Evolutionary conservation across 176 grass and related monocot genomes (phyloP).

Genomic region (Typha latifolia): DNA sequence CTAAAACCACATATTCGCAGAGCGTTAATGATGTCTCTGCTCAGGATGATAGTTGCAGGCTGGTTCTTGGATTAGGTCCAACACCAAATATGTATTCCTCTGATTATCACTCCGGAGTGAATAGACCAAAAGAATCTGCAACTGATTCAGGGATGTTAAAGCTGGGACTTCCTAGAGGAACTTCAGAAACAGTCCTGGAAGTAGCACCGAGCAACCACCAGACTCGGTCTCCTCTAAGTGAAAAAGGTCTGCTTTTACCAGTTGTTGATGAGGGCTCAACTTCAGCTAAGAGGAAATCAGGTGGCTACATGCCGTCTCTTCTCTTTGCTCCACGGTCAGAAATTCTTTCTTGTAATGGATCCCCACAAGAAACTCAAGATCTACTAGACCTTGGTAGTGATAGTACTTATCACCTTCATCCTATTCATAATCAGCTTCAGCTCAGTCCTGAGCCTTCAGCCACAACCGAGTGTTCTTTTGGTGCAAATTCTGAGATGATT

Average conservation of each 20-base stretch:
- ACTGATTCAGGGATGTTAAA: constrained; percentile 35
- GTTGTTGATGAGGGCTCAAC: constrained; percentile 74
- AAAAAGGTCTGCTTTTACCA: constrained; percentile 34
- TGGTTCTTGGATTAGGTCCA: constrained; percentile 85
- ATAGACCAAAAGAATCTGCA: constrained; percentile 31
- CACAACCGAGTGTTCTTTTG: constrained; percentile 41
- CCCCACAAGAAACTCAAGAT: constrained; percentile 14
- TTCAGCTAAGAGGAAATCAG: constrained; percentile 71
- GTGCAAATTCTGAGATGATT: constrained; percentile 38
- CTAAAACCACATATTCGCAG: constrained; percentile 27
- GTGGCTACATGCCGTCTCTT: constrained; percentile 58
- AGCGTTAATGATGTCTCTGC: constrained; percentile 19
- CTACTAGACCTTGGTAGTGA: constrained; percentile 22
- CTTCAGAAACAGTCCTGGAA: constrained; percentile 25
- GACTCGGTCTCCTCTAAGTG: constrained; percentile 17
- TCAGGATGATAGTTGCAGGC: constrained; percentile 60
- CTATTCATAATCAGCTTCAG: constrained; percentile 30
- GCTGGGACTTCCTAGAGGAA: constrained; percentile 38
- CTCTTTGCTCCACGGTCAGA: constrained; percentile 37
- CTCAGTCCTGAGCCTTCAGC: constrained; percentile 47
- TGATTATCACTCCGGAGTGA: constrained; percentile 19
- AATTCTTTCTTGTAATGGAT: constrained; percentile 12
- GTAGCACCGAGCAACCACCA: constrained; percentile 4
- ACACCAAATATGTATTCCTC: constrained; percentile 56
- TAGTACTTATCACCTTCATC: constrained; percentile 1